A percentile compares a stretch with the other conserved stretches of the same genome.
Evolutionary conservation across 2,329 filamentous ascomycete species (phyloP).

Genomic region (Fusarium poae): DNA sequence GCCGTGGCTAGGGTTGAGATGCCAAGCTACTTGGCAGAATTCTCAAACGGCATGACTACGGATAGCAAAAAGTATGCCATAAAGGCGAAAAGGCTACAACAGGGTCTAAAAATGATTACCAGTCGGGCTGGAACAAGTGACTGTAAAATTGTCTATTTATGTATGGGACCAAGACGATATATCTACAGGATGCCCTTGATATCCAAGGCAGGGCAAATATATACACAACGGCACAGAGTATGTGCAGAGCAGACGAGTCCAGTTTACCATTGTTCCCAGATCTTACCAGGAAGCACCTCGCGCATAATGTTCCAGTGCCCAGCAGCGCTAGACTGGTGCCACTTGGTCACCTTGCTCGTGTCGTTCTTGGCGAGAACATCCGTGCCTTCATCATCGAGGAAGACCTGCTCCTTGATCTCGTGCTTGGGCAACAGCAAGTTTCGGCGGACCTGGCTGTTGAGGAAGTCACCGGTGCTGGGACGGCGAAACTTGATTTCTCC

Average conservation of each 20-base stretch:
- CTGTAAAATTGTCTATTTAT: constrained; percentile 2
- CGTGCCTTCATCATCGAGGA: constrained; percentile 60
- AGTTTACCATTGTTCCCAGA: constrained; percentile 87
- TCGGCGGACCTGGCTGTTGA: constrained; percentile 77
- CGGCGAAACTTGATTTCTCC: constrained; percentile 73
- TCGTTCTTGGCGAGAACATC: constrained; percentile 72
- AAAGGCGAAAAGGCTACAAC: constrained; percentile 48
- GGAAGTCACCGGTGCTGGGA: constrained; percentile 73
- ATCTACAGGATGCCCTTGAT: constrained; percentile 2
- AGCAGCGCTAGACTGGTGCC: constrained; percentile 80
- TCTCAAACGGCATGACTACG: constrained; percentile 56
- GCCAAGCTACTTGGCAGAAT: constrained; percentile 71
- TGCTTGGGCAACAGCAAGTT: constrained; percentile 78
- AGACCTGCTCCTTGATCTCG: constrained; percentile 71
- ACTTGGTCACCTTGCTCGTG: constrained; percentile 74
- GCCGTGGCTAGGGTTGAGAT: constrained; percentile 71
- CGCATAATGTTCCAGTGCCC: constrained; percentile 96
- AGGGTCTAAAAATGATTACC: constrained; percentile 22
- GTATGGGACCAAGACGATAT: neutral
- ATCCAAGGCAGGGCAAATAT: constrained; percentile 14
- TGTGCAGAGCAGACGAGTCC: neutral
- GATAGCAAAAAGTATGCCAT: constrained; percentile 49
- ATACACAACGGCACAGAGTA: constrained; percentile 18
- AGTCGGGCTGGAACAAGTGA: neutral
- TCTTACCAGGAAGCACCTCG: constrained; percentile 76